Base-by-base conservation (phyloP, 164 flowering plant genomes). In the Stephania cephalantha region DNA sequence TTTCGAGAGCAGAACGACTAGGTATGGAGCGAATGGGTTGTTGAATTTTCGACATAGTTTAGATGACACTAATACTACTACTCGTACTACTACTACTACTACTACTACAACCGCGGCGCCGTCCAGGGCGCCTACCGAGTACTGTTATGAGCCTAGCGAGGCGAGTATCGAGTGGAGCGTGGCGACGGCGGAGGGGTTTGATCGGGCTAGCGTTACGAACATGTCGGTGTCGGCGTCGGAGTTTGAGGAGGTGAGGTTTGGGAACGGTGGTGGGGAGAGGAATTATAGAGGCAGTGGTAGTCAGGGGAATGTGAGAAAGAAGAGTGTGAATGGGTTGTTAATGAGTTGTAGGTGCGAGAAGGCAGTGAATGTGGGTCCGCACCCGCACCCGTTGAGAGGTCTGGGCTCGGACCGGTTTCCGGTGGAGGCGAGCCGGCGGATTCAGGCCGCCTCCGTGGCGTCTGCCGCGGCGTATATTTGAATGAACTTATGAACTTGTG, bases 141-240 rank as follows among this genome's bases (percentile, higher is more conserved):
- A 35, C 42, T 35, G 88, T 17, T 94, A 91, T 74, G 97, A 87
- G 81, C 97, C 98, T 25, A 94, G 98, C 74, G 98, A 94, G 79
- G 97, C 83, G 2, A 91, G 97, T 81, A 83, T 94, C 7, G 92
- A 88, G 17, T 94, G 98, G 98, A 94, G 97, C 75, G 98, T 94
- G 53, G 89, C 92, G 0, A 94, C 98, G 3, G 97, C 95, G 0
- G 98, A 94, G 75, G 97, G 92, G 18, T 87, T 84, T 71, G 95
- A 89, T 71, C 78, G 87, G 11, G 86, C 75, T 5, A 89, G 93
- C 70, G 79, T 87, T 0, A 73, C 89, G 3, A 86, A 85, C 68
- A 78, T 76, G 77, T 86, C 89, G 15, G 71, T 78, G 1, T 64
- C 78, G 2, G 72, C 84, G 9, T 84, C 87, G 6, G 88, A 87